These are phyloP conservation scores for Diaporthe sp. DNA, from an alignment of 2,329 filamentous ascomycete genomes.

Conservation along the genomic window DNA sequence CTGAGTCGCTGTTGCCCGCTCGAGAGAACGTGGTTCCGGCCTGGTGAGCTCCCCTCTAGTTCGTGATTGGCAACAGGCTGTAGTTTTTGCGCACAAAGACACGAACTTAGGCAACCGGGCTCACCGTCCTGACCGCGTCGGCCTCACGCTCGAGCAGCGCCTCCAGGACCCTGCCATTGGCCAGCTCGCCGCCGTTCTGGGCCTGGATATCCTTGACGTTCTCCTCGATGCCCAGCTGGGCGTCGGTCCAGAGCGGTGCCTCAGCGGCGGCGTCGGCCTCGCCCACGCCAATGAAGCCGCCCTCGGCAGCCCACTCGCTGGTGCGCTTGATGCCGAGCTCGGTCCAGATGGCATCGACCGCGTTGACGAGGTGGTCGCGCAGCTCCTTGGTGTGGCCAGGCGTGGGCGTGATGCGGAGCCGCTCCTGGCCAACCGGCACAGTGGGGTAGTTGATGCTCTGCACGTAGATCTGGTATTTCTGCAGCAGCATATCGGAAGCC, in stretches of 20 bases:
- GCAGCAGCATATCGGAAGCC: constrained; percentile 91
- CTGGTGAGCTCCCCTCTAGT: constrained; percentile 46
- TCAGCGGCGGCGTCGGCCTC: constrained; percentile 73
- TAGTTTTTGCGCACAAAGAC: not conserved
- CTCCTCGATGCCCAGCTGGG: constrained; percentile 84
- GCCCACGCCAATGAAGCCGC: constrained; percentile 95
- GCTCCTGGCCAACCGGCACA: constrained; percentile 97
- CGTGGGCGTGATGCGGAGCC: constrained; percentile 94
- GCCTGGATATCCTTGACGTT: constrained; percentile 71
- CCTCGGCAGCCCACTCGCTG: constrained; percentile 89
- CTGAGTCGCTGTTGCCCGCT: constrained; percentile 45
- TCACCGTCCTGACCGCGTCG: constrained; percentile 49
- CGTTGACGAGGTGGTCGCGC: constrained; percentile 86
- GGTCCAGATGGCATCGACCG: constrained; percentile 89
- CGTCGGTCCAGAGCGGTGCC: constrained; percentile 90
- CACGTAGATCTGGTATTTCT: constrained; percentile 94
- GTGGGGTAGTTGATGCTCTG: constrained; percentile 99
- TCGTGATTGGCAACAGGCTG: constrained; percentile 27
- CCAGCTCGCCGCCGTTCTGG: constrained; percentile 50
- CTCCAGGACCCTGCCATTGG: constrained; percentile 65
- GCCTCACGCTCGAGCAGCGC: constrained; percentile 68
- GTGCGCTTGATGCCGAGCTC: constrained; percentile 93
- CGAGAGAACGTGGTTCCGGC: constrained; percentile 51
- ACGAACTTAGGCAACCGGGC: constrained; percentile 45
- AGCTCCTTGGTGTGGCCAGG: constrained; percentile 90